Conservation (phyloP, 1,139 yeast species). For the Geotrichum bryndzae region DNA sequence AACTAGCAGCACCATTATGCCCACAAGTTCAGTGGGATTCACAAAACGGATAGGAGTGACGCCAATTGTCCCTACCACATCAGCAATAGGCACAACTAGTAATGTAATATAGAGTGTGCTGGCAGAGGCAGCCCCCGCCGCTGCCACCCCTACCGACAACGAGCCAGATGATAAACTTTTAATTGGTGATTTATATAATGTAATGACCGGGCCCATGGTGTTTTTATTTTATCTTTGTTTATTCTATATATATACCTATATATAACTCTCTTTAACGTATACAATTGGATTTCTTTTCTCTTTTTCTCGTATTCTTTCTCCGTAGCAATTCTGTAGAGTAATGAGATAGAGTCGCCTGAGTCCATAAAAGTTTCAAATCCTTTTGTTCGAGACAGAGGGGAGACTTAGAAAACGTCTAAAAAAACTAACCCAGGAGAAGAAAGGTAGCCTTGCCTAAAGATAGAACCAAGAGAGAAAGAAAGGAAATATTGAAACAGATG, state of each 20-base stretch:
- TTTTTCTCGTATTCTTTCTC: too few relatives aligned
- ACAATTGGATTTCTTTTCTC: not conserved
- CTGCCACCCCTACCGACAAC: not conserved
- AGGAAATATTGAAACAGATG: too few relatives aligned
- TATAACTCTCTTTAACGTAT: not conserved
- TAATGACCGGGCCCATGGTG: not conserved
- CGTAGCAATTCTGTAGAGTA: too few relatives aligned
- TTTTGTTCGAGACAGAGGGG: too few relatives aligned
- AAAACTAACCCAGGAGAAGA: too few relatives aligned
- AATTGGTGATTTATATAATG: not conserved
- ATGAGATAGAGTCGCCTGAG: too few relatives aligned
- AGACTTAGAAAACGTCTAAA: too few relatives aligned
- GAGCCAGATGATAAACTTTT: not conserved
- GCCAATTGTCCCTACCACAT: not conserved
- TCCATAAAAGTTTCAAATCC: too few relatives aligned
- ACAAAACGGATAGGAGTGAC: not conserved
- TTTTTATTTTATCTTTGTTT: not conserved
- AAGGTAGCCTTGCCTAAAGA: too few relatives aligned
- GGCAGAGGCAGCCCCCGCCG: not conserved
- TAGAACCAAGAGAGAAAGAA: too few relatives aligned
- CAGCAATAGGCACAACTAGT: not conserved
- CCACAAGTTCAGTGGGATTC: not conserved
- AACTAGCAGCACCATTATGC: not conserved
- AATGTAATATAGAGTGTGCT: not conserved
- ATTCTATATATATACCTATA: not conserved